phyloP scores from a whole-genome alignment of 2,329 filamentous ascomycete species.

The Colletotrichum tropicicola region DNA sequence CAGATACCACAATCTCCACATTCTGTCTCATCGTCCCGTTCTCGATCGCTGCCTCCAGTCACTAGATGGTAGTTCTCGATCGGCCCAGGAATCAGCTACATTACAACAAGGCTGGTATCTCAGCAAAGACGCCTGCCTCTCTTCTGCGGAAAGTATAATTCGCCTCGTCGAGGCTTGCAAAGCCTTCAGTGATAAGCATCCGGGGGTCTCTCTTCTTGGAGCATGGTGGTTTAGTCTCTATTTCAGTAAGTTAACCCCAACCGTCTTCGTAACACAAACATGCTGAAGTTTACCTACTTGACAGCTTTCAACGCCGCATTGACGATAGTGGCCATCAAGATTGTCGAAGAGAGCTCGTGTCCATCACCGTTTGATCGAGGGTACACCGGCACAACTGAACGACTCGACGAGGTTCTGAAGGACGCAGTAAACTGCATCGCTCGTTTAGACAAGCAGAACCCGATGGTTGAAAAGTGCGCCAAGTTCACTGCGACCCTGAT shows the following conservation, averaged over 20 bases:
- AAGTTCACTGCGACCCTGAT: conserved; percentile 23
- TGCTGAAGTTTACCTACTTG: not conserved
- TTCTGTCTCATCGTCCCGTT: conserved; percentile 41
- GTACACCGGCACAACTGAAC: not conserved
- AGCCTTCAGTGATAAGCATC: conserved; percentile 13
- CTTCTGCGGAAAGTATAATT: conserved; percentile 36
- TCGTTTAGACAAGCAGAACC: conserved; percentile 13
- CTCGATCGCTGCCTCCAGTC: conserved; percentile 34
- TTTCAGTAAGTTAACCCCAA: conserved; percentile 36
- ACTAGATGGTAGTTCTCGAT: conserved; percentile 13
- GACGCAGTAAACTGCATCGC: conserved; percentile 10
- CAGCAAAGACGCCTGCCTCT: conserved; percentile 33
- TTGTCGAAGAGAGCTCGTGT: conserved; percentile 4
- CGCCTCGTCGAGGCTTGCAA: conserved; percentile 32
- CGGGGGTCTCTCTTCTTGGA: conserved; percentile 34
- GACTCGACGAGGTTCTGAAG: conserved; percentile 10
- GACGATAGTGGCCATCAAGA: conserved; percentile 11
- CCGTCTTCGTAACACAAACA: not conserved
- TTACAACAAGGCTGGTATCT: conserved; percentile 33
- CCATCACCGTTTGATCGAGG: not conserved
- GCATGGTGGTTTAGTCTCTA: conserved; percentile 44
- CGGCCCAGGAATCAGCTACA: conserved; percentile 26
- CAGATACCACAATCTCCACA: conserved; percentile 42
- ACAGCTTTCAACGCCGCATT: conserved; percentile 26
- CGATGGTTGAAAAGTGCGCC: conserved; percentile 23